Evolutionary conservation across 2,329 filamentous ascomycete genomes (phyloP).

Genomic region (Colletotrichum sp.): DNA sequence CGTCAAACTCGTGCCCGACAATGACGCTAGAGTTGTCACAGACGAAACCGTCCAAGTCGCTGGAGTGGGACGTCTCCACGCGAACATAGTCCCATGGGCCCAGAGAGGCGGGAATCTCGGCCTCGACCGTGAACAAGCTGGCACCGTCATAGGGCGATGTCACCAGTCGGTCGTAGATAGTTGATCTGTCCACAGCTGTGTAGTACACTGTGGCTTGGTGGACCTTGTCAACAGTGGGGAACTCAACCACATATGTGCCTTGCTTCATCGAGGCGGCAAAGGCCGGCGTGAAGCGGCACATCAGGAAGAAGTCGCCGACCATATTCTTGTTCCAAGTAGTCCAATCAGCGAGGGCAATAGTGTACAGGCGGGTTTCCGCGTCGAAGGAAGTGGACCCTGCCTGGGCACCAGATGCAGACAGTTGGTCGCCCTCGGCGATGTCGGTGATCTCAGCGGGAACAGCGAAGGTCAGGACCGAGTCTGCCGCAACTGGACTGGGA

Average conservation of each 20-base stretch:
- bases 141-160: background rate
- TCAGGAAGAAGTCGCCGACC: constrained; percentile 17
- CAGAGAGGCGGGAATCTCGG: background rate
- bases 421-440: background rate
- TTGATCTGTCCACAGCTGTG: constrained; percentile 2
- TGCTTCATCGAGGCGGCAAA: constrained; percentile 2
- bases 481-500: background rate
- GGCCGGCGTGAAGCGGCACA: constrained; percentile 14
- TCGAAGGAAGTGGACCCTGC: constrained; percentile 1
- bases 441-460: constrained; percentile 10
- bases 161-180: background rate
- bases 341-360: background rate
- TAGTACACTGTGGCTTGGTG: background rate
- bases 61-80: background rate
- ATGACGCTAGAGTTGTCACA: constrained; percentile 14
- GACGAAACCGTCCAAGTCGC: constrained; percentile 9
- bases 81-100: constrained; percentile 17
- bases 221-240: constrained; percentile 2
- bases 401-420: background rate
- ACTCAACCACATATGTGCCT: constrained; percentile 14
- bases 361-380: background rate
- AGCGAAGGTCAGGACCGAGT: constrained; percentile 6
- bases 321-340: constrained; percentile 21
- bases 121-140: background rate
- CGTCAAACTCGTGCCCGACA: background rate